Evolutionary conservation across 2,329 filamentous ascomycete species (phyloP), one percentile per base, ranked within the genome.

Genomic region (Lizonia empirigonia): DNA sequence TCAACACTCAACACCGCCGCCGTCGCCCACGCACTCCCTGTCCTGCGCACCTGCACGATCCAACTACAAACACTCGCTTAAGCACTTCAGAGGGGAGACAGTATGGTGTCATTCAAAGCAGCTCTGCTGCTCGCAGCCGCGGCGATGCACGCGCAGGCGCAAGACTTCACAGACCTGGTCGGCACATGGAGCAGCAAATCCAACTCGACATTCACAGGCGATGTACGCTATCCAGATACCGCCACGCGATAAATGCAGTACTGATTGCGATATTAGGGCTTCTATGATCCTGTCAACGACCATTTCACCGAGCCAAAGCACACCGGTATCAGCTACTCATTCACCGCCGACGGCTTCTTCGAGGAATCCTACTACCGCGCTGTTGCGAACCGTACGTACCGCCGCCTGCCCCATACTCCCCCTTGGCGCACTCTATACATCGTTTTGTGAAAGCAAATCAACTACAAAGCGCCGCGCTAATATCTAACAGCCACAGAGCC

Each of bases 131-230:
- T 69, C 49, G 62, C 72, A 34, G 68, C 72, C 51, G 71, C 73
- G 41, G 74, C 78, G 24, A 35, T 64, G 38, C 53, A 60, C 16
- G 63, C 55, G 40, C 63, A 63, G 32, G 73, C 71, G 66, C 71
- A 73, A 54, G 63, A 63, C 35, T 35, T 59, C 20, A 50, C 62
- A 29, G 74, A 80, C 44, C 74, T 89, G 24, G 79, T 84, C n/a
- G 87, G 87, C 51, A 90, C 87, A 51, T 90, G 87, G 87, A 82
- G 83, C 13, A 87, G 85, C 36, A 90, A 90, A 72, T 86, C 85
- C 20, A 83, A 82, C 66, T 82, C 83, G 55, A 87, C 88, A 32
- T 67, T 89, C 35, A 90, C 87, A 7, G 87, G 87, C 35, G 82
- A 86, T 45, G 87, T 89, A 82, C 39, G 67, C 23, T 34, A 13